These are phyloP conservation scores for Alliaria petiolata DNA, from an alignment of 345 rosid species.

Conservation along the genomic window DNA sequence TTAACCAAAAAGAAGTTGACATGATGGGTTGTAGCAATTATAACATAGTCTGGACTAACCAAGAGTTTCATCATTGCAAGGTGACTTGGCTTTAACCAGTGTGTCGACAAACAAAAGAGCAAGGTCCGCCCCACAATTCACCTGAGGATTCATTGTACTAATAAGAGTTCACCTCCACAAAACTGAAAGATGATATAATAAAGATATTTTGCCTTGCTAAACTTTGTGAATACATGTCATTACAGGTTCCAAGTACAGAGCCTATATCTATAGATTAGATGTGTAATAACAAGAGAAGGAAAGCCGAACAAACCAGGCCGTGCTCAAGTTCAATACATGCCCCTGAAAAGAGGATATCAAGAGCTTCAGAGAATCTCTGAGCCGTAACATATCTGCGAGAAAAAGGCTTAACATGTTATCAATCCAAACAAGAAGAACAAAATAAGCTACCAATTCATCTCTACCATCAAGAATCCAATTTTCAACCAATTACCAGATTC, in stretches of 20 bases:
- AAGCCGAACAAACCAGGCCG: conserved; percentile 59
- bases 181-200: not conserved
- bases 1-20: not conserved
- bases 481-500: not conserved
- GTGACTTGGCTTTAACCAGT: conserved; percentile 67
- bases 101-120: conserved; percentile 68
- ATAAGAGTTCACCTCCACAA: not conserved
- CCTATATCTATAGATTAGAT: not conserved
- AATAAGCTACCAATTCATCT: not conserved
- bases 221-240: not conserved
- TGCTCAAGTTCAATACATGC: conserved; percentile 75
- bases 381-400: conserved; percentile 60
- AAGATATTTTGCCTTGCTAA: not conserved
- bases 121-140: conserved; percentile 92
- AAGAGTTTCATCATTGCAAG: conserved; percentile 58
- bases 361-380: conserved; percentile 77
- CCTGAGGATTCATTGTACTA: conserved; percentile 36
- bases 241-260: not conserved
- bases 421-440: not conserved
- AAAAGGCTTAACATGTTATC: conserved; percentile 3
- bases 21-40: not conserved
- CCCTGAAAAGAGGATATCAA: conserved; percentile 78
- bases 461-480: not conserved
- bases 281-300: not conserved
- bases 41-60: conserved; percentile 52